A percentile compares a stretch with the other conserved stretches of the same genome.
Evolutionary conservation across 2,329 filamentous ascomycete genomes (phyloP).

Genomic region (Fusarium musae): DNA sequence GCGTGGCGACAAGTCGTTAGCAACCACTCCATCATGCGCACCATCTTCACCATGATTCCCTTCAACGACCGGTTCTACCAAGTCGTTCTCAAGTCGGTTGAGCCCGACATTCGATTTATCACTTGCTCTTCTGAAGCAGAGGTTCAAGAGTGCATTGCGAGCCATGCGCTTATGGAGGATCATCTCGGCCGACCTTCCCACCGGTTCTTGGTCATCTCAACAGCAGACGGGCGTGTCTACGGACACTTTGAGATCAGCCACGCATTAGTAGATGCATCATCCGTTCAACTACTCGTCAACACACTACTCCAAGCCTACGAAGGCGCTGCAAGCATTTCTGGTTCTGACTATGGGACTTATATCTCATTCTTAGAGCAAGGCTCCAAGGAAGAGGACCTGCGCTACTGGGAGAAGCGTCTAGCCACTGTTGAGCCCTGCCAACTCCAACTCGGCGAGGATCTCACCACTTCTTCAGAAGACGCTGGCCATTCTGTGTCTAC

Average conservation of each 20-base stretch:
- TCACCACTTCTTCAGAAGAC: neutral
- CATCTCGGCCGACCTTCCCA: neutral
- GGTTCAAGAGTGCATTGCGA: neutral
- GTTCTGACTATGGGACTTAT: neutral
- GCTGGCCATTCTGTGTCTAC: neutral
- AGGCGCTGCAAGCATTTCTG: accelerated
- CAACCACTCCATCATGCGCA: neutral
- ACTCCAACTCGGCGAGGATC: neutral
- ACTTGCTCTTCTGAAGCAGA: neutral
- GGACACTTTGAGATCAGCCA: neutral
- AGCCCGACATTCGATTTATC: neutral
- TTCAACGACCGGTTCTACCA: neutral
- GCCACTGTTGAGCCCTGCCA: neutral
- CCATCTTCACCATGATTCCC: neutral
- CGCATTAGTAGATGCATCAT: neutral
- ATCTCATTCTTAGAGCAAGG: neutral
- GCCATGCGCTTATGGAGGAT: neutral
- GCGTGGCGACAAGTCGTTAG: neutral
- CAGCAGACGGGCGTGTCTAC: neutral
- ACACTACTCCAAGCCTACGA: neutral
- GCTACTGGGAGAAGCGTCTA: neutral
- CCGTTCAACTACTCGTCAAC: neutral
- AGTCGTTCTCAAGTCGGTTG: neutral
- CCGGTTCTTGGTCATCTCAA: neutral
- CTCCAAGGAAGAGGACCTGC: neutral